Evolutionary conservation across 768 basidiomycete species (phyloP), one percentile per base, ranked within the genome.

Genomic region (Pleurotus citrinopileatus): DNA sequence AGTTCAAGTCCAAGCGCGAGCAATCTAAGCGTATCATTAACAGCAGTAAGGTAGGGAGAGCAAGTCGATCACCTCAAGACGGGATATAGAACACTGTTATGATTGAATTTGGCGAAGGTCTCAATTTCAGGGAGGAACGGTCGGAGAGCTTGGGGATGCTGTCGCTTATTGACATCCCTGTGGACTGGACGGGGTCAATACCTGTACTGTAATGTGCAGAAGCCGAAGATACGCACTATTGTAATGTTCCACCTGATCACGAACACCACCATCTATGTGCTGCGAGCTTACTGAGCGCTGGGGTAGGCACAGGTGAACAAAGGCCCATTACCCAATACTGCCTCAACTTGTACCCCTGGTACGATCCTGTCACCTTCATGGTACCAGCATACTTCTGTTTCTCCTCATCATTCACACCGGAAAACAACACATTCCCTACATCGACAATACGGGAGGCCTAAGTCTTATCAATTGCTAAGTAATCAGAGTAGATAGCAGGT

Each of bases 191-290:
- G 29, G 2, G n/a, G 36, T 5, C 32, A 12, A 19, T 7, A 54
- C 23, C 9, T 15, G 17, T n/a, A 34, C n/a, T 34, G 32, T 9
- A 34, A n/a, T 9, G 32, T 34, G n/a, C 32, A 10, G n/a, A 28
- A 13, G 42, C 9, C 2, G 23, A 12, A 26, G 32, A 12, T 3
- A 58, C 77, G 54, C 55, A 87, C 86, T 73, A 57, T 81, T 83
- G 59, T 87, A 87, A 47, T 79, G 71, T 60, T 87, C 85, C 15
- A 86, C 59, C 58, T 86, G 82, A 60, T 88, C 86, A 15, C 66
- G 74, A 22, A 87, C 79, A 4, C 85, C 86, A 9, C 75, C 76
- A 36, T 80, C 81, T 42, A 87, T 79, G 45, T 82, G 80, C 85
- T 87, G n/a, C n/a, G n/a, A 34, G 32, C n/a, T 34, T 34, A n/a